Evolutionary conservation across 495 filamentous ascomycete species (phyloP), one percentile per base, ranked within the genome.

Genomic region (Hypoxylon cercidicola): DNA sequence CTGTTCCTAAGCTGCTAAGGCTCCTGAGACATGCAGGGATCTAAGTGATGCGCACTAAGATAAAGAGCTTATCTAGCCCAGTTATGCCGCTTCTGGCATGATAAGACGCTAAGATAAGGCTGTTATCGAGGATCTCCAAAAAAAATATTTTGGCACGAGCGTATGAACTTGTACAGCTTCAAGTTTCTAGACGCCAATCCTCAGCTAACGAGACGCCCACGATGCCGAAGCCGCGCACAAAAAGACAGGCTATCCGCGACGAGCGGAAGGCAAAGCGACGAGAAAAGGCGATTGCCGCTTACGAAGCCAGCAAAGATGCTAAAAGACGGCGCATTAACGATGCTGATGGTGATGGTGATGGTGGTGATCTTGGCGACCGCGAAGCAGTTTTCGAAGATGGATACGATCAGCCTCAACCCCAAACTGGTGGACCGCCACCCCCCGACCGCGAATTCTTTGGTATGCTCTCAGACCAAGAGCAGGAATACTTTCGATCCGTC

Each of bases 401-500:
- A 39, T 50, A 59, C 52, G 55, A 61, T 6, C 51, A 60, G 21
- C 19, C 53, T 11, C 56, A 62, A 8, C 54, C 53, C 21, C 47
- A 43, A 55, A 45, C 39, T 20, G 58, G 59, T 40, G 69, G 66
- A 8, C 66, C 64, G 46, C 77, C 60, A 32, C 61, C 65, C 11
- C 19, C 75, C 55, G 79, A 83, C 45, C 75, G 73, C 52, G 81
- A 83, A 63, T 99, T 97, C 80, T 97, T 92, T 71, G 95, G 95
- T 68, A 85, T 97, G 79, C 86, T 99, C 10, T 90, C 90, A 69
- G 87, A 92, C 57, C 83, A 93, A 60, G 96, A 99, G 77, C 90
- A 94, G 65, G 93, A 97, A 74, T 97, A 97, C 79, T 99, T 98
- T 76, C 90, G 89, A 64, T 85, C 84, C 37, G 93, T 93, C 58